A percentile compares a stretch with the other conserved stretches of the same genome.
phyloP scores from a whole-genome alignment of 2,329 filamentous ascomycete genomes.

The Cladosporium austrohemisphaericum region DNA sequence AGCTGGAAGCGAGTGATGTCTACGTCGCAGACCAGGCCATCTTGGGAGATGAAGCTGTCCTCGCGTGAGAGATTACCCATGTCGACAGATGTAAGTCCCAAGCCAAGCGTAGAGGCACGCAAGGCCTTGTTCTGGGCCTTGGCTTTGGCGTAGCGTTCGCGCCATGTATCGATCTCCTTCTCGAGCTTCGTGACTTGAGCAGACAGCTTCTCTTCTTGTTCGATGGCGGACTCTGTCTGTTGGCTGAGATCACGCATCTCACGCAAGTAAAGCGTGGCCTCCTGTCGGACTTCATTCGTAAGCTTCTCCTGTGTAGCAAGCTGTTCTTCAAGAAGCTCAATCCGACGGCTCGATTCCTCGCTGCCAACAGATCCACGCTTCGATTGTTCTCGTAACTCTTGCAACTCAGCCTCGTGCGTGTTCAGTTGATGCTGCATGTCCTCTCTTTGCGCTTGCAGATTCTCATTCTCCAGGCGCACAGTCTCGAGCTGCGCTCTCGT shows the following conservation, averaged over 20 bases:
- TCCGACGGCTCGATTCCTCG: constrained; percentile 58
- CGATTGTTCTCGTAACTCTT: constrained; percentile 27
- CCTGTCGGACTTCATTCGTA: constrained; percentile 79
- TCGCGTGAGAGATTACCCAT: constrained; percentile 62
- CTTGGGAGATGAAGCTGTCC: constrained; percentile 54
- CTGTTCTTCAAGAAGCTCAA: constrained; percentile 51
- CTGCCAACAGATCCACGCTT: not conserved
- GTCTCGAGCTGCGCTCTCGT: constrained; percentile 20
- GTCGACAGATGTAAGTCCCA: constrained; percentile 59
- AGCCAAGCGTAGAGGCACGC: constrained; percentile 73
- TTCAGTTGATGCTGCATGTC: constrained; percentile 17
- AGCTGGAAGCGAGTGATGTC: constrained; percentile 95
- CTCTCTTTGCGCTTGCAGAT: constrained; percentile 13
- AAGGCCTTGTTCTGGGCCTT: constrained; percentile 84
- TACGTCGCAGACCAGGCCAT: constrained; percentile 81
- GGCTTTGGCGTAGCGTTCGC: constrained; percentile 77
- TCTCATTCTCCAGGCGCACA: constrained; percentile 14
- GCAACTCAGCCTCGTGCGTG: constrained; percentile 36
- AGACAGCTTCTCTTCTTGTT: constrained; percentile 76
- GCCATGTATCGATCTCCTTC: constrained; percentile 83
- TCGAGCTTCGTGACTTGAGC: constrained; percentile 73
- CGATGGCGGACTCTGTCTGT: constrained; percentile 72
- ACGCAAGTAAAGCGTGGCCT: constrained; percentile 75
- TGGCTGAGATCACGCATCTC: constrained; percentile 88
- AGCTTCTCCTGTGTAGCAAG: constrained; percentile 78